phyloP scores from a whole-genome alignment of 257 asterid genomes.

The Solanum sejunctum region DNA sequence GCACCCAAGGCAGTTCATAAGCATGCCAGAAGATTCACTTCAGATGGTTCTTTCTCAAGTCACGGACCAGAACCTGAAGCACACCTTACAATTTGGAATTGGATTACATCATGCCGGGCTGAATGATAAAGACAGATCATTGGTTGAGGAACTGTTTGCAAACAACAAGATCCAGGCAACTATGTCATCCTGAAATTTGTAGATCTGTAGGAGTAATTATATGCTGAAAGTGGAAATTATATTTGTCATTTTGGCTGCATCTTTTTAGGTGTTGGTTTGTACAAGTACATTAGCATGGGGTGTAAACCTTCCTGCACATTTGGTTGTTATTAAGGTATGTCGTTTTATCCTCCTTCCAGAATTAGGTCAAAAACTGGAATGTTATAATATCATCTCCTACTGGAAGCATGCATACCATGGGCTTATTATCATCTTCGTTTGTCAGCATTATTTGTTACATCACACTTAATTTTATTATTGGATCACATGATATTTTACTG shows the following conservation, averaged over 20 bases:
- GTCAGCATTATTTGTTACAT: neutral
- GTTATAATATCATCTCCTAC: neutral
- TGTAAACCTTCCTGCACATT: conserved; percentile 98
- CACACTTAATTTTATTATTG: neutral
- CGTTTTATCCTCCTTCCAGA: neutral
- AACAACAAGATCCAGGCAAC: conserved; percentile 92
- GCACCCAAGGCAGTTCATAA: conserved; percentile 75
- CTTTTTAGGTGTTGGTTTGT: conserved; percentile 80
- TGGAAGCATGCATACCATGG: neutral
- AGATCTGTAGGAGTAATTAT: conserved; percentile 3
- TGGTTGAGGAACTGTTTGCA: conserved; percentile 96
- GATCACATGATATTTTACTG: neutral
- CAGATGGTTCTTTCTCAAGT: conserved; percentile 94
- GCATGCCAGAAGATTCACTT: conserved; percentile 88
- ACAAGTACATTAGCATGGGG: conserved; percentile 99
- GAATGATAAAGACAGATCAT: conserved; percentile 92
- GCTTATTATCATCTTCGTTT: neutral
- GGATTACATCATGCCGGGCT: conserved; percentile 98
- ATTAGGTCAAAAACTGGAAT: neutral
- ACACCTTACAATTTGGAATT: conserved; percentile 94
- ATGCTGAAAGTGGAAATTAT: neutral
- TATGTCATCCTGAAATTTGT: neutral
- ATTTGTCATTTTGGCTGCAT: conserved; percentile 2
- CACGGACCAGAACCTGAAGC: conserved; percentile 88
- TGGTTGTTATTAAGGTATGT: conserved; percentile 82